phyloP scores from a whole-genome alignment of 306 rosid species.

The Lotus japonicus region DNA sequence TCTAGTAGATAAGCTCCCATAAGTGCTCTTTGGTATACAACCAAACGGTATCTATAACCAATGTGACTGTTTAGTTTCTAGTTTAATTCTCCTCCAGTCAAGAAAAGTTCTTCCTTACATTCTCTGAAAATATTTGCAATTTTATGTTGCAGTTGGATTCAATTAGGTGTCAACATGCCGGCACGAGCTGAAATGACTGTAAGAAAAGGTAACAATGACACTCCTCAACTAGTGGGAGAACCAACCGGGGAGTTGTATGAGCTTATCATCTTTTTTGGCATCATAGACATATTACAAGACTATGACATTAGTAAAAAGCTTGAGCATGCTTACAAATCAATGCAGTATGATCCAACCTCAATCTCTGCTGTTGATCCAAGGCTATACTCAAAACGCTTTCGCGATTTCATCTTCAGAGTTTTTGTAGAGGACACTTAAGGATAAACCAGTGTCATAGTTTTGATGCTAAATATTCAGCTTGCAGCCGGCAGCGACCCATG shows the following conservation, averaged over 20 bases:
- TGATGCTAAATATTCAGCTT: conserved; percentile 30
- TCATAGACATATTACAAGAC: conserved; percentile 94
- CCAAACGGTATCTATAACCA: too few species aligned
- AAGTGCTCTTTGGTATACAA: too few species aligned
- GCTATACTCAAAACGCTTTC: conserved; percentile 85
- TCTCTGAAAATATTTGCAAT: not conserved
- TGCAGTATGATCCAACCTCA: conserved; percentile 75
- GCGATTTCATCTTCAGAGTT: conserved; percentile 87
- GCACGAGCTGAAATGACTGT: conserved; percentile 64
- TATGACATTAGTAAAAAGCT: conserved; percentile 93
- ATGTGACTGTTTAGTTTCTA: not conserved
- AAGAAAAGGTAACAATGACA: conserved; percentile 42
- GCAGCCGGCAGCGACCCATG: conserved; percentile 30
- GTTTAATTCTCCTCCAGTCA: not conserved
- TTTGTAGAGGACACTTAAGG: conserved; percentile 74
- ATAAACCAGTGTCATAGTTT: not conserved
- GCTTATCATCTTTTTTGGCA: conserved; percentile 62
- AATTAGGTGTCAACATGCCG: conserved; percentile 79
- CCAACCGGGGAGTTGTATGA: conserved; percentile 77
- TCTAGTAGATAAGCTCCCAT: too few species aligned
- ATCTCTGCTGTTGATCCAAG: conserved; percentile 98
- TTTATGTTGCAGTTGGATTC: conserved; percentile 45
- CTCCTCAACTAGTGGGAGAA: conserved; percentile 80
- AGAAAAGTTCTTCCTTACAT: not conserved
- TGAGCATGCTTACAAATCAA: conserved; percentile 93